These are phyloP conservation scores for Geoglossum cookeanum DNA, from an alignment of 2,329 filamentous ascomycete species.

Conservation along the genomic window DNA sequence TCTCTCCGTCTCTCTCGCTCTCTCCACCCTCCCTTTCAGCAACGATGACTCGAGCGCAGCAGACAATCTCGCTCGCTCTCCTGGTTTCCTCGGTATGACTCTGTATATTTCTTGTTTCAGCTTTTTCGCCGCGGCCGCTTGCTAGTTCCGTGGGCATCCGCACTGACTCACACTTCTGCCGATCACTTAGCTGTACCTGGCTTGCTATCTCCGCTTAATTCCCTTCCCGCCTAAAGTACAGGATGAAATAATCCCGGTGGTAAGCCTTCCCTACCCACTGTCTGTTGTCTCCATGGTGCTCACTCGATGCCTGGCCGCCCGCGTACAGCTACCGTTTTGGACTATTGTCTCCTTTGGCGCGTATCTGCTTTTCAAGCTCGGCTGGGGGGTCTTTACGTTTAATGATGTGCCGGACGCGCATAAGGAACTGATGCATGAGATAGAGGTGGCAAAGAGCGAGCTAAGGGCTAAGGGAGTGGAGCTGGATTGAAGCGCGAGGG, in stretches of 20 bases:
- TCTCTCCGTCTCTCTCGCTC: too few species aligned
- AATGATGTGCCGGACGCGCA: constrained; percentile 88
- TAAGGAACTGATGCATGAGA: constrained; percentile 72
- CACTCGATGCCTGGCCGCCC: constrained; percentile 4
- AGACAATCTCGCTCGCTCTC: constrained; percentile 75
- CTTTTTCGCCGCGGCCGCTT: not conserved
- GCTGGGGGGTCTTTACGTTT: constrained; percentile 86
- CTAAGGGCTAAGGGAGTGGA: constrained; percentile 56
- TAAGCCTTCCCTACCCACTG: constrained; percentile 27
- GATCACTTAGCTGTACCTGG: constrained; percentile 59
- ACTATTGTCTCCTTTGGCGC: constrained; percentile 76
- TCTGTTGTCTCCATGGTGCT: not conserved
- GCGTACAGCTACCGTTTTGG: constrained; percentile 71
- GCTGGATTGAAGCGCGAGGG: constrained; percentile 39
- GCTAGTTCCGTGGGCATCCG: constrained; percentile 1
- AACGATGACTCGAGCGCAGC: constrained; percentile 78
- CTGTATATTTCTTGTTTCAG: not conserved
- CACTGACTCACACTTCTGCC: constrained; percentile 12
- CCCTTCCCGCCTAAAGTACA: constrained; percentile 63
- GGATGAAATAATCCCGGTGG: constrained; percentile 71
- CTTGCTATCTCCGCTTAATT: constrained; percentile 65
- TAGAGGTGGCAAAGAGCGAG: constrained; percentile 56
- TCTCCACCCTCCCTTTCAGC: too few species aligned
- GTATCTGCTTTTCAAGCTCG: constrained; percentile 79
- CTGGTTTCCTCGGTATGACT: constrained; percentile 65